These are phyloP conservation scores for Trichoderma atrobrunneum DNA, from an alignment of 2,329 filamentous ascomycete species.

Conservation along the genomic window DNA sequence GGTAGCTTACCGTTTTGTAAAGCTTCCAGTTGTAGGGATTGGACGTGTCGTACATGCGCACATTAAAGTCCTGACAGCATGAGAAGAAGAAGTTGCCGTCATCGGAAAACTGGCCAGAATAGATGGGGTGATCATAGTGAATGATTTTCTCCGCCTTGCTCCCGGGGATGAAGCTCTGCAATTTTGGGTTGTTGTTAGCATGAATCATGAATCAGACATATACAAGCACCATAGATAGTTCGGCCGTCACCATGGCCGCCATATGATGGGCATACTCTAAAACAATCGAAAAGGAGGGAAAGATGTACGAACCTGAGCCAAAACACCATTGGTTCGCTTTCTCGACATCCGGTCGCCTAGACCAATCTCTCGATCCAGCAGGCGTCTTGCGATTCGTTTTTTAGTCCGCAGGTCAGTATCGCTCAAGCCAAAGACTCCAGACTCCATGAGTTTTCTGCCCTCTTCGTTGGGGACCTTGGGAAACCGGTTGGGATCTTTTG, in stretches of 20 bases:
- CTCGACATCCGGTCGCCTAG: conserved; percentile 59
- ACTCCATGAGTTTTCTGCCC: conserved; percentile 75
- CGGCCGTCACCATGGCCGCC: not conserved
- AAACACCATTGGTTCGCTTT: conserved; percentile 59
- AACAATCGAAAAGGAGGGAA: not conserved
- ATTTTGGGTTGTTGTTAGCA: not conserved
- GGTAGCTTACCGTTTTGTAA: conserved; percentile 86
- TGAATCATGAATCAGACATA: not conserved
- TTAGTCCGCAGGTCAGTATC: conserved; percentile 51
- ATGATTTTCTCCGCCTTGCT: conserved; percentile 81
- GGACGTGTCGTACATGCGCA: conserved; percentile 96
- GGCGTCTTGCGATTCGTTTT: conserved; percentile 63
- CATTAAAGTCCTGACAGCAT: conserved; percentile 86
- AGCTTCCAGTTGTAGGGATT: conserved; percentile 95
- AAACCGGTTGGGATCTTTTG: conserved; percentile 59
- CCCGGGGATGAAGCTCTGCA: conserved; percentile 70
- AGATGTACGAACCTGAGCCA: conserved; percentile 58
- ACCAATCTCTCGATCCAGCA: conserved; percentile 81
- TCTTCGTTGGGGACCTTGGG: conserved; percentile 81
- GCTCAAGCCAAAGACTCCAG: conserved; percentile 74
- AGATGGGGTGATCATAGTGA: conserved; percentile 81
- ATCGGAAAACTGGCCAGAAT: conserved; percentile 93
- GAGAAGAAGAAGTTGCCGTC: conserved; percentile 98
- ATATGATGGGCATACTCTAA: not conserved
- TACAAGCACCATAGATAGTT: not conserved